Base-by-base conservation (phyloP, 2,329 filamentous ascomycete genomes). In the Pestalotiopsis sp. region DNA sequence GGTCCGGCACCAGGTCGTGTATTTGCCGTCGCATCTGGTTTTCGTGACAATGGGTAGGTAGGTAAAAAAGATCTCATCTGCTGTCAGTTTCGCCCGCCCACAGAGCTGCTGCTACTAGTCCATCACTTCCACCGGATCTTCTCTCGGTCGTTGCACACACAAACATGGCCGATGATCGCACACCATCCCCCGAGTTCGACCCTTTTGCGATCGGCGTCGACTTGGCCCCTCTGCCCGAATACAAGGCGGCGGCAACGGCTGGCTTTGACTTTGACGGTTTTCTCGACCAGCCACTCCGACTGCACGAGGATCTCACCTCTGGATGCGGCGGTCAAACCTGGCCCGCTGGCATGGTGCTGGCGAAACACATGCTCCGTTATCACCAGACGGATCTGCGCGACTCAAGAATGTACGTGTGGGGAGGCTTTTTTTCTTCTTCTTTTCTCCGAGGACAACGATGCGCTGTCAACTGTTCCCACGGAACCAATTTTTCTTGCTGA, bases 241-340 rank as follows among this genome's bases (percentile, higher is more conserved):
- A 88, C 81, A 91, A 90, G 78, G 75, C 81, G 1, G 85, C 87
- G 20, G 84, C 84, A 62, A 86, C 85, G 63, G 84, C 82, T 17
- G 79, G 79, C 31, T 80, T 89, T 66, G 83, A 87, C 75, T 96
- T 98, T 76, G 91, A 92, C 71, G 92, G 93, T 52, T 86, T 96
- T 66, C 85, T 98, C 41, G 80, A 85, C 23, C 83, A 87, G 62
- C 90, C 92, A 12, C 86, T 98, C 70, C 85, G 88, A 70, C 88
- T 98, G 17, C 92, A 93, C 75, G 94, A 98, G 80, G 95, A 98
- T 80, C 87, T 97, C 62, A 89, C 88, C 68, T 89, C 93, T 71
- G 96, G 96, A 70, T 98, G 96, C 80, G 96, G 96, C 63, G 96
- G 96, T 2, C 93, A 97, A 81, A 87, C 97, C 12, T 98, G 96